These are phyloP conservation scores for Durotheca rogersii DNA, from an alignment of 495 filamentous ascomycete genomes.

Conservation along the genomic window DNA sequence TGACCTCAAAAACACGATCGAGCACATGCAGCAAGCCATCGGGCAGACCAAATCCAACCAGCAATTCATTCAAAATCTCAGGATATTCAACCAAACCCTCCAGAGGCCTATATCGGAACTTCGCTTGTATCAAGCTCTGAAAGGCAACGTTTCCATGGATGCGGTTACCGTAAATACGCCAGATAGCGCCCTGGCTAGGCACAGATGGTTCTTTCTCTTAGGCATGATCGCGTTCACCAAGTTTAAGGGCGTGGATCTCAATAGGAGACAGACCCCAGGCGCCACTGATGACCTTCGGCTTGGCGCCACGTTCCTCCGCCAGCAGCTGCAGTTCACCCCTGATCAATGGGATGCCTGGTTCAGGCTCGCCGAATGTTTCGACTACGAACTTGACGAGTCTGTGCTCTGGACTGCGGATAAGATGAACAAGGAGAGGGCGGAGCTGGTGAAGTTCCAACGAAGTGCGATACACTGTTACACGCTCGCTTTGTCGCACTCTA, in stretches of 20 bases:
- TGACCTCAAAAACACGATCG: conserved; percentile 82
- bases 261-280: conserved; percentile 73
- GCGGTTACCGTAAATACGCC: conserved; percentile 51
- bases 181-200: conserved; percentile 64
- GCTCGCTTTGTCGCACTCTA: conserved; percentile 75
- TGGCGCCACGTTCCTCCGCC: conserved; percentile 75
- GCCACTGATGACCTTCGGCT: conserved; percentile 85
- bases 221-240: conserved; percentile 85
- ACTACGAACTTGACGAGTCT: conserved; percentile 86
- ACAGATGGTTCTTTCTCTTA: conserved; percentile 90
- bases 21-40: conserved; percentile 75
- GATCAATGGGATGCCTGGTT: conserved; percentile 97
- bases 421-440: conserved; percentile 78
- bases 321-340: conserved; percentile 81
- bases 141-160: conserved; percentile 67
- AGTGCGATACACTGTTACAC: conserved; percentile 89
- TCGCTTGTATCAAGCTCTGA: conserved; percentile 73
- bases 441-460: conserved; percentile 75
- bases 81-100: conserved; percentile 72
- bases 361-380: conserved; percentile 86
- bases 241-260: conserved; percentile 68
- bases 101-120: conserved; percentile 80
- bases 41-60: conserved; percentile 62
- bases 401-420: conserved; percentile 96
- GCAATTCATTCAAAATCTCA: conserved; percentile 70